phyloP scores from a whole-genome alignment of 495 filamentous ascomycete species.

The Talaromyces nanjingensis region DNA sequence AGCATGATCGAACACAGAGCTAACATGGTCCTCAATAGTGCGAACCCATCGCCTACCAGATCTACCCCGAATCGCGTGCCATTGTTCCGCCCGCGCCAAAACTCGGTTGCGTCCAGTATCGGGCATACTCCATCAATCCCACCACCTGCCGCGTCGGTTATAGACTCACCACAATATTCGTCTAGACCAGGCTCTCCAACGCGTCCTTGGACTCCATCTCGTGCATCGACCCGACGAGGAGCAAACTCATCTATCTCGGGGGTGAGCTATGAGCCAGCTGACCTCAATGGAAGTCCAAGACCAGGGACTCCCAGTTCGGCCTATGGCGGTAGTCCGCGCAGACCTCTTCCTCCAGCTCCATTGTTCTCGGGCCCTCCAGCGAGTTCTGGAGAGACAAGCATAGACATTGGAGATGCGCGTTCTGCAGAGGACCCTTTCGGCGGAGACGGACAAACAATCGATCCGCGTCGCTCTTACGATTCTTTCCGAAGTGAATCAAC shows the following conservation, averaged over 20 bases:
- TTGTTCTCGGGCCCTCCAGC: constrained; percentile 56
- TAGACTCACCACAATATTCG: constrained; percentile 44
- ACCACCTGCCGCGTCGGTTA: constrained; percentile 37
- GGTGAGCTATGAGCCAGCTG: constrained; percentile 72
- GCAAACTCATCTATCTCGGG: constrained; percentile 46
- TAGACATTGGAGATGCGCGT: constrained; percentile 53
- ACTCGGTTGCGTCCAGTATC: constrained; percentile 42
- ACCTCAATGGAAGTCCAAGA: constrained; percentile 81
- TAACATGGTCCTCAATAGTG: constrained; percentile 19
- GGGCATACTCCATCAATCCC: constrained; percentile 48
- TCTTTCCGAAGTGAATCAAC: constrained; percentile 67
- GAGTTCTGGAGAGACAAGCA: constrained; percentile 31
- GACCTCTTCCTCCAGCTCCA: constrained; percentile 87
- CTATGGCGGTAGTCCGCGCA: constrained; percentile 77
- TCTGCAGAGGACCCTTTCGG: constrained; percentile 71
- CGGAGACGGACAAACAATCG: constrained; percentile 45
- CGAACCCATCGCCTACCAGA: constrained; percentile 18
- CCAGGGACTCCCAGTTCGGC: constrained; percentile 84
- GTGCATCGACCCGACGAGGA: constrained; percentile 56
- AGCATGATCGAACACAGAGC: constrained; percentile 16
- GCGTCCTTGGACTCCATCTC: constrained; percentile 68
- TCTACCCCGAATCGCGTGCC: constrained; percentile 26
- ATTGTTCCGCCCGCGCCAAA: constrained; percentile 11
- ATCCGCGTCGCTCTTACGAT: constrained; percentile 41
- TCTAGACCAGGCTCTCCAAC: constrained; percentile 50